Percentiles rank a stretch among this genome's conserved stretches.
Evolutionary conservation across 208 protist species (phyloP).

Genomic region (Crithidia brevicula): DNA sequence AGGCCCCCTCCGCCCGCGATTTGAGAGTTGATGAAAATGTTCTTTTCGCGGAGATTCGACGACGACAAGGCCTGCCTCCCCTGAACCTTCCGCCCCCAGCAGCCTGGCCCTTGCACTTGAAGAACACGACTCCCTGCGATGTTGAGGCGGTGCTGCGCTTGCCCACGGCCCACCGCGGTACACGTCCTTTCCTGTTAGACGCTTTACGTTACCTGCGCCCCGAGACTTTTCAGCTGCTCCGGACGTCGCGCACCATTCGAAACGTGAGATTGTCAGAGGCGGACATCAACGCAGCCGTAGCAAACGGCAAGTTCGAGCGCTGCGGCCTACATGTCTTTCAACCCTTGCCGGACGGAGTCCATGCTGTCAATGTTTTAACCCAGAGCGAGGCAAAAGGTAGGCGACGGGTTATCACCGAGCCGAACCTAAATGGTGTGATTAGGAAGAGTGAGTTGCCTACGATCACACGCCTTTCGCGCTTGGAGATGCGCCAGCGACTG

Average conservation of each 20-base stretch:
- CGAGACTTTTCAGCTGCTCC: neutral
- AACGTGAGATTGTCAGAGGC: neutral
- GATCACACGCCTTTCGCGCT: neutral
- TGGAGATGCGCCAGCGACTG: neutral
- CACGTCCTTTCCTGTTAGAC: neutral
- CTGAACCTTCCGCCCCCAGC: neutral
- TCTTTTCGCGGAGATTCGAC: neutral
- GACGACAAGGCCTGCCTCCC: neutral
- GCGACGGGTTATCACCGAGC: neutral
- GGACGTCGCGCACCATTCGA: neutral
- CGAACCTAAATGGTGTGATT: neutral
- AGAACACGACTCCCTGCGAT: neutral
- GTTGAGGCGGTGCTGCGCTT: neutral
- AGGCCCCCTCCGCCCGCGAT: neutral
- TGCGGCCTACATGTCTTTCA: neutral
- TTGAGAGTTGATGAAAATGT: neutral
- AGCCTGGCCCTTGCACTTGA: conserved; percentile 7
- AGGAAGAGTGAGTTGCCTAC: neutral
- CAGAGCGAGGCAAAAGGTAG: conserved; percentile 1
- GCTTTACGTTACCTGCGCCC: neutral
- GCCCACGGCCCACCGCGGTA: neutral
- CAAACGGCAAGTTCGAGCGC: neutral
- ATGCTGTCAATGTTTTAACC: neutral
- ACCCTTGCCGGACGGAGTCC: conserved; percentile 7
- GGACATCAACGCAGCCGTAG: conserved; percentile 1